Base-by-base conservation (phyloP, 371 early-diverging fungal genomes). In the Rhizopus microsporus region DNA sequence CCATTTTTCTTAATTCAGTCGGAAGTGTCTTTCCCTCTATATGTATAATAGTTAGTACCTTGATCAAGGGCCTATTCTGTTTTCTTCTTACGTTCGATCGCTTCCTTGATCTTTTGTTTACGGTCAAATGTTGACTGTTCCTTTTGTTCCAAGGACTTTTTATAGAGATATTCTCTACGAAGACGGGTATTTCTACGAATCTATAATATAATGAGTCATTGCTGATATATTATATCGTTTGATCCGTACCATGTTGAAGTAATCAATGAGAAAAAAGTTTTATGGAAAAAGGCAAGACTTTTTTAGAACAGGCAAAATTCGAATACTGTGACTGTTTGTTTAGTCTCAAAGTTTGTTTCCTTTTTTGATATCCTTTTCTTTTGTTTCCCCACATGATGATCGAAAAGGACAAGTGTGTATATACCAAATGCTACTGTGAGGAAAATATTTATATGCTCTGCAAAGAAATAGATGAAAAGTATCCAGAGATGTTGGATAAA, bases 101-200 rank as follows among this genome's bases (percentile, higher is more conserved):
- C 96, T 50, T 92, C 88, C 74, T 96, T 93, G 65, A 97, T 85
- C 69, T 87, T 66, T 75, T 95, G 95, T 79, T 96, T 96, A 57
- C 91, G 78, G 57, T 98, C 99, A 69, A 85, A 93, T 50, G 91
- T 94, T 62, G 88, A 84, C 58, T 84, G 83, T 37, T 96, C 95
- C 72, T 94, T 92, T 47, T 86, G 71, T 82, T 98, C 97, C 16
- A 95, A 81, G 33, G 94, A 89, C 77, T 98, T 98, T 67, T 90
- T 85, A 84, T 96, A 96, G 17, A 98, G 83, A 64, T 96, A 98
- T 80, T 97, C 99, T 68, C 93, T 69, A 44, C 95, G 85, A 64
- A 90, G 81, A 23, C 95, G 85, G 42, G 90, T 86, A 59, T 94
- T 87, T 71, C 93, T 74, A 42, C 94, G 85, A 61, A 90, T 84